phyloP scores from a whole-genome alignment of 2,329 filamentous ascomycete genomes.

The Lasiodiplodia theobromae region DNA sequence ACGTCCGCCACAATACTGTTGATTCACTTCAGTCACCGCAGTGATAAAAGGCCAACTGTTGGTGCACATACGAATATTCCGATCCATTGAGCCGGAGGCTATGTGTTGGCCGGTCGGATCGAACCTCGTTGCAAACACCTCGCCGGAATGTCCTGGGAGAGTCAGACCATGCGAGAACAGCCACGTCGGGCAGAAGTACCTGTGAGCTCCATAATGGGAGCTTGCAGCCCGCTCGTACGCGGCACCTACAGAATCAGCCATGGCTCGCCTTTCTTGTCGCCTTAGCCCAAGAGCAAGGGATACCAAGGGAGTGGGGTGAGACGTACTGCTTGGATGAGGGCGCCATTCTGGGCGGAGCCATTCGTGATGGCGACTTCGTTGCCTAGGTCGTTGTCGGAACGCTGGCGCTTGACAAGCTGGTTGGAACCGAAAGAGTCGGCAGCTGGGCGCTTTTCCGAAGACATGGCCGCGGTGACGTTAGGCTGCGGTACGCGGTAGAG shows the following conservation, averaged over 20 bases:
- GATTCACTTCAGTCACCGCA: slow-evolving; percentile 34
- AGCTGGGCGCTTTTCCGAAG: slow-evolving; percentile 90
- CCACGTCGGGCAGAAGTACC: slow-evolving; percentile 57
- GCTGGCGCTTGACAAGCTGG: slow-evolving; percentile 90
- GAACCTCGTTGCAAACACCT: slow-evolving; percentile 90
- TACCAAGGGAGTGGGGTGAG: slow-evolving; percentile 4
- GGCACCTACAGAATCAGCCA: slow-evolving; percentile 65
- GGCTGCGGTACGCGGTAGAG: neutral
- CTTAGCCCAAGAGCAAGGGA: slow-evolving; percentile 35
- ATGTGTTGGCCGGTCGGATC: slow-evolving; percentile 87
- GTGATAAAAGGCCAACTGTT: slow-evolving; percentile 27
- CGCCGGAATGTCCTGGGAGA: slow-evolving; percentile 69
- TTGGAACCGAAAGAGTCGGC: slow-evolving; percentile 79
- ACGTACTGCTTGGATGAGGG: slow-evolving; percentile 72
- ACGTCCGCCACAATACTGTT: slow-evolving; percentile 89
- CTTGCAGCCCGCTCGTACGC: slow-evolving; percentile 82
- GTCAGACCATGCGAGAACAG: slow-evolving; percentile 1
- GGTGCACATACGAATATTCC: slow-evolving; percentile 75
- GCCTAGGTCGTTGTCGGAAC: slow-evolving; percentile 66
- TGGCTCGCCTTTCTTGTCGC: slow-evolving; percentile 30
- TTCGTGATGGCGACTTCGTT: slow-evolving; percentile 64
- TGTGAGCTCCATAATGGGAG: slow-evolving; percentile 92
- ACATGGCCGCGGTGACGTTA: slow-evolving; percentile 65
- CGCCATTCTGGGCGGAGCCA: slow-evolving; percentile 64
- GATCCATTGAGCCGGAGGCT: slow-evolving; percentile 94